Evolutionary conservation across 139 green algal species (phyloP), one percentile per base, ranked within the genome.

Genomic region (Ulvella scutata): DNA sequence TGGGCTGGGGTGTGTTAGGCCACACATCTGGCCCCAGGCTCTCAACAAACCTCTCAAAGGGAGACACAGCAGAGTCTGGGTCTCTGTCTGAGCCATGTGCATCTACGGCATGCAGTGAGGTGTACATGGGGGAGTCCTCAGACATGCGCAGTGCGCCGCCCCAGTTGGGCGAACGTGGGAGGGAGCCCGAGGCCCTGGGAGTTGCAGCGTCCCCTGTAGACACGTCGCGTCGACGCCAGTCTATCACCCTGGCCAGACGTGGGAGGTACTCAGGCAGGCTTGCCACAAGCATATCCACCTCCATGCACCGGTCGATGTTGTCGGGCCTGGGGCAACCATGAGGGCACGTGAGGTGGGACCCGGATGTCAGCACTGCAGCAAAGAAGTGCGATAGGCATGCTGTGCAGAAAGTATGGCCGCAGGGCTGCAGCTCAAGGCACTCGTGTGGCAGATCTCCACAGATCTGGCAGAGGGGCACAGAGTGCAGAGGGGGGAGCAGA

Each of bases 401-500:
- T 28, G 83, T 83, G 44, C 87, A 92, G 77, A 85, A 92, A 74
- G 86, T 88, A 78, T 92, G 87, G 20, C 87, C 87, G 72, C 87
- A 92, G 1, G 87, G 86, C 74, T 91, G 78, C 62, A 91, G 75
- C 3, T 85, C 83, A 36, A 89, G 81, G 61, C 86, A 91, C n/a
- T 75, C 37, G 1, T 59, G 61, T 20, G 89, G 79, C n/a, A 81
- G 81, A 33, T 72, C 74, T 43, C 89, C 79, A 78, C 86, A 91
- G 72, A 91, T 89, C 79, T 91, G 86, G 79, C 86, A 91, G 61
- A 83, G 79, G 62, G 51, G 51, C n/a, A 67, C 33, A 6, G 51
- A 67, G 51, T 67, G 51, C 51, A 67, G 51, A n/a, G 51, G 51
- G 7, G 51, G 51, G n/a, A 67, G 51, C 9, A 6, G 31, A 13